Conservation (phyloP, 306 rosid species). For the Sesbania bispinosa region DNA sequence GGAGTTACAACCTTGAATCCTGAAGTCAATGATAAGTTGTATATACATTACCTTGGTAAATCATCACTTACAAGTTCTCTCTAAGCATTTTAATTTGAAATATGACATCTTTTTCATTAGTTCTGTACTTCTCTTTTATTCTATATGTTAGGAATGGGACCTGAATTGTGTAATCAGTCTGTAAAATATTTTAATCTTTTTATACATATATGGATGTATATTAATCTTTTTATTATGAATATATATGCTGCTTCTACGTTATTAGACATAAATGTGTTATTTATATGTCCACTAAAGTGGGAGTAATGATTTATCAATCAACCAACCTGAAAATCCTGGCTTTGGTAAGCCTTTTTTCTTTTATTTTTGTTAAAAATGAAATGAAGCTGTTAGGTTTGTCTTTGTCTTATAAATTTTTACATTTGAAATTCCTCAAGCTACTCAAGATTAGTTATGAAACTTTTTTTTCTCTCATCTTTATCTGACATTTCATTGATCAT, state of each 20-base stretch:
- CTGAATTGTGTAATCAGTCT: neutral
- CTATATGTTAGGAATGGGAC: neutral
- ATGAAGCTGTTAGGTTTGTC: neutral
- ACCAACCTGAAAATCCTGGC: neutral
- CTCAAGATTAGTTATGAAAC: neutral
- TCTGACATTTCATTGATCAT: neutral
- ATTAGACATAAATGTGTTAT: neutral
- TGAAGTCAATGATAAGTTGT: slow-evolving; percentile 44
- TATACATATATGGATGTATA: neutral
- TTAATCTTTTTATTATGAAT: neutral
- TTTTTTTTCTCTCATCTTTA: neutral
- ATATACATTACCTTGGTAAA: slow-evolving; percentile 87
- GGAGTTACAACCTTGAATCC: slow-evolving; percentile 46
- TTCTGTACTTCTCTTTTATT: slow-evolving; percentile 8
- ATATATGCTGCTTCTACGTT: neutral
- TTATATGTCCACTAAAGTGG: neutral
- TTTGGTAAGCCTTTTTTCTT: neutral
- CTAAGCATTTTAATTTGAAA: neutral
- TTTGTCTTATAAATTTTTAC: neutral
- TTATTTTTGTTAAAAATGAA: neutral
- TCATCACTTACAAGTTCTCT: slow-evolving; percentile 21
- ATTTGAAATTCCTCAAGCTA: neutral
- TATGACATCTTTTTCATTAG: neutral
- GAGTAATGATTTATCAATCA: neutral
- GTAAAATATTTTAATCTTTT: neutral